Conservation (phyloP, 331 rosid genomes). For the Quercus phellos region DNA sequence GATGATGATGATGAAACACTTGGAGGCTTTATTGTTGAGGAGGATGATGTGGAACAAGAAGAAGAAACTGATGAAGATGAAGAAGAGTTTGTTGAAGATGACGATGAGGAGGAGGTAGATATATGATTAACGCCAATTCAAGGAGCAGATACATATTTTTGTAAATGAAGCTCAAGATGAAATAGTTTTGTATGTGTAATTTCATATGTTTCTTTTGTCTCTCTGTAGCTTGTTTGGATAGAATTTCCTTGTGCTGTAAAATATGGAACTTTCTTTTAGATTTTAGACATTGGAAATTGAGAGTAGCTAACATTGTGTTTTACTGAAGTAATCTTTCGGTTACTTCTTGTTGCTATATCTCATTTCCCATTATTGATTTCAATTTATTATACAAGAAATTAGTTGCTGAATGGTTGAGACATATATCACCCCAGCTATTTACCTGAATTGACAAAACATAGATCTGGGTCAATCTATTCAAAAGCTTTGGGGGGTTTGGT, state of each 20-base stretch:
- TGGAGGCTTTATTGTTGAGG: conserved; percentile 77
- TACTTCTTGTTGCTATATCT: too few relatives aligned
- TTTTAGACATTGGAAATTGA: background rate
- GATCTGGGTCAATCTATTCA: too few relatives aligned
- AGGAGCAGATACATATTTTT: background rate
- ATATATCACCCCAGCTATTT: too few relatives aligned
- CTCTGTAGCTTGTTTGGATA: background rate
- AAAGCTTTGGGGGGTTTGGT: too few relatives aligned
- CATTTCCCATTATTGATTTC: too few relatives aligned
- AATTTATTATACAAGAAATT: too few relatives aligned
- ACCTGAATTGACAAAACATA: too few relatives aligned
- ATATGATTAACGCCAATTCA: conserved; percentile 10
- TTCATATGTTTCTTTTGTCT: background rate
- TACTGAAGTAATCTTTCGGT: too few relatives aligned
- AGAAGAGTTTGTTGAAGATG: conserved; percentile 27
- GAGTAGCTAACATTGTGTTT: background rate
- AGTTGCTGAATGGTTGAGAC: too few relatives aligned
- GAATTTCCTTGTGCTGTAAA: background rate
- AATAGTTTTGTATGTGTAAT: background rate
- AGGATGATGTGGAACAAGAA: conserved; percentile 48
- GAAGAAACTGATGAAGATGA: conserved; percentile 38
- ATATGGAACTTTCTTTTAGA: background rate
- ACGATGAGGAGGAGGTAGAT: conserved; percentile 30
- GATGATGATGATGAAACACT: conserved; percentile 49
- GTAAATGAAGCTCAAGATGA: background rate